Evolutionary conservation across 225 moss, liverwort and hornwort genomes (phyloP).

Genomic region (Lunularia cruciata): DNA sequence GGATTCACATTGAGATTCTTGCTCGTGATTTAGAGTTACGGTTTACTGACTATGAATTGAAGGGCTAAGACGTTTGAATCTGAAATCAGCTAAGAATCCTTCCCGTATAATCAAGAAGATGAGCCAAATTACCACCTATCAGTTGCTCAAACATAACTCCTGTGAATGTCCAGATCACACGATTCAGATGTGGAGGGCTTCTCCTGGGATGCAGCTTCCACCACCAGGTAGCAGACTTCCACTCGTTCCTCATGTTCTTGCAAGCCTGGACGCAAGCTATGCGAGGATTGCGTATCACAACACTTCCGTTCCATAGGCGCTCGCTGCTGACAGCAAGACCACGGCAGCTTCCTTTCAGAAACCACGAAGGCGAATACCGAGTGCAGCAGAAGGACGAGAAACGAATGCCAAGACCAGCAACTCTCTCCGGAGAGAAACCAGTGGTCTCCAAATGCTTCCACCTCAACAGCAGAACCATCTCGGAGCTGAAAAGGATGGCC

Average conservation of each 20-base stretch:
- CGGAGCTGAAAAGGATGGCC: slow-evolving; percentile 5
- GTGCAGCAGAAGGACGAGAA: slow-evolving; percentile 16
- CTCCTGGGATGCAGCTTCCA: slow-evolving; percentile 21
- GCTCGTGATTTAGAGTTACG: too few species aligned
- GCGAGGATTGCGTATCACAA: slow-evolving; percentile 9
- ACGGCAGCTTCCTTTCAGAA: background rate
- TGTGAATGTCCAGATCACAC: slow-evolving; percentile 13
- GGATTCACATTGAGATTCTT: too few species aligned
- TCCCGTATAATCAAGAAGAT: too few species aligned
- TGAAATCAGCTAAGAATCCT: too few species aligned
- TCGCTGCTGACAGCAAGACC: slow-evolving; percentile 10
- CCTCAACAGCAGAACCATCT: background rate
- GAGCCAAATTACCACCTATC: too few species aligned
- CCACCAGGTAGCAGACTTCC: slow-evolving; percentile 23
- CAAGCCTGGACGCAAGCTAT: slow-evolving; percentile 26
- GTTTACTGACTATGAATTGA: too few species aligned
- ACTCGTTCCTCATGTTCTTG: slow-evolving; percentile 15
- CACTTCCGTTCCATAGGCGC: slow-evolving; percentile 3
- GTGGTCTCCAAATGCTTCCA: slow-evolving; percentile 23
- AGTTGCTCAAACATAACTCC: too few species aligned
- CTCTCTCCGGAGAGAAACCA: background rate
- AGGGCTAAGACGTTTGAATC: too few species aligned
- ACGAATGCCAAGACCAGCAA: slow-evolving; percentile 5
- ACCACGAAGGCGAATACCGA: slow-evolving; percentile 14
- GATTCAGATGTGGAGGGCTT: slow-evolving; percentile 27